Percentiles rank a stretch among this genome's conserved stretches.
These are phyloP conservation scores for Corynascus novoguineensis DNA, from an alignment of 495 filamentous ascomycete genomes.

Conservation along the genomic window DNA sequence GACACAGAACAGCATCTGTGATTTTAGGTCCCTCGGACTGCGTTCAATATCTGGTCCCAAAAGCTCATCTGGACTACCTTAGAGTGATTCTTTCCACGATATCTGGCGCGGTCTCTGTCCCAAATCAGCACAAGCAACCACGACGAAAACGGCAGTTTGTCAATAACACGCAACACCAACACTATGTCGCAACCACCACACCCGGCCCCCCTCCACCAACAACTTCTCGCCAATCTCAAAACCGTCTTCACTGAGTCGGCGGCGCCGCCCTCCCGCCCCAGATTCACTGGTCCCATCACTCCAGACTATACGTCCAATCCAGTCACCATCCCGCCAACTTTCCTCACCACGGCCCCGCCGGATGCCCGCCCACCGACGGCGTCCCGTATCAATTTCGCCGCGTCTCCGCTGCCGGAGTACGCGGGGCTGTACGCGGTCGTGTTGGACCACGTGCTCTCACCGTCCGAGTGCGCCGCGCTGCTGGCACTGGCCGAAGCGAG, in stretches of 20 bases:
- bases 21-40: no score
- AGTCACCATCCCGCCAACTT: constrained; percentile 29
- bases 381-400: constrained; percentile 48
- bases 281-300: background rate
- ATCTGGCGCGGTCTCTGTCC: no score
- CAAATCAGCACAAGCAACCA: no score
- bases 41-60: no score
- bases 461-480: constrained; percentile 55
- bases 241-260: background rate
- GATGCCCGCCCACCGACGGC: constrained; percentile 25
- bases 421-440: constrained; percentile 53
- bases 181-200: background rate
- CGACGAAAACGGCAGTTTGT: background rate
- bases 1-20: no score
- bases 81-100: no score
- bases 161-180: background rate
- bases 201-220: background rate
- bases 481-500: constrained; percentile 52
- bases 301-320: constrained; percentile 31
- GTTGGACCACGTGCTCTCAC: constrained; percentile 59
- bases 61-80: no score
- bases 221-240: constrained; percentile 9
- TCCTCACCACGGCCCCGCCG: constrained; percentile 24
- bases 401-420: constrained; percentile 49
- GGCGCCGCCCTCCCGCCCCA: background rate